Conservation (phyloP, 2,329 filamentous ascomycete genomes). For the Samsoniella hepiali region DNA sequence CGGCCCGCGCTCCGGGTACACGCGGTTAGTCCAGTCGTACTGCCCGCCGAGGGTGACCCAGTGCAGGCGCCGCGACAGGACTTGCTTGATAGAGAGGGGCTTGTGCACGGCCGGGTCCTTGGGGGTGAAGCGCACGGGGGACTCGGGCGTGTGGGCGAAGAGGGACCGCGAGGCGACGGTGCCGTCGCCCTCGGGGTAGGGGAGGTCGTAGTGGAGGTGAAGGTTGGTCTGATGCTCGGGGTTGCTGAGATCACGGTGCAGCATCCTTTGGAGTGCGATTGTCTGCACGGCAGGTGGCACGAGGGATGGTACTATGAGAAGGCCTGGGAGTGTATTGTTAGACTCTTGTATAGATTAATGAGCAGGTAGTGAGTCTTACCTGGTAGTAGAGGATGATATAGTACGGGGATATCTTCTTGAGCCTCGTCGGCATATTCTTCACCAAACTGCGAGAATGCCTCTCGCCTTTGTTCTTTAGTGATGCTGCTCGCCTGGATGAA, state of each 20-base stretch:
- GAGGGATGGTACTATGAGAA: slow-evolving; percentile 73
- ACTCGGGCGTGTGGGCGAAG: slow-evolving; percentile 49
- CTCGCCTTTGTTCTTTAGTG: slow-evolving; percentile 38
- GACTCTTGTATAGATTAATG: not conserved
- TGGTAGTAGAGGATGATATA: slow-evolving; percentile 64
- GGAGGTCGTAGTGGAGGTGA: slow-evolving; percentile 74
- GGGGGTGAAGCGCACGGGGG: slow-evolving; percentile 58
- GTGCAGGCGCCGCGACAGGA: slow-evolving; percentile 76
- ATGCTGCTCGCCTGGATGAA: slow-evolving; percentile 48
- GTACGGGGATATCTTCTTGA: slow-evolving; percentile 47
- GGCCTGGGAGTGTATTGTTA: slow-evolving; percentile 50
- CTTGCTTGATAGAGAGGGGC: slow-evolving; percentile 63
- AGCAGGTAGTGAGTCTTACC: slow-evolving; percentile 45
- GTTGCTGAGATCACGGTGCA: slow-evolving; percentile 74
- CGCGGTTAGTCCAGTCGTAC: slow-evolving; percentile 90
- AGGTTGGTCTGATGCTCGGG: slow-evolving; percentile 81
- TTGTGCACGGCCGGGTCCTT: slow-evolving; percentile 73
- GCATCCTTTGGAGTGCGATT: slow-evolving; percentile 65
- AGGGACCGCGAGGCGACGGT: slow-evolving; percentile 42
- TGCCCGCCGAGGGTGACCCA: slow-evolving; percentile 95
- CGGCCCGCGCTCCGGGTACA: slow-evolving; percentile 61
- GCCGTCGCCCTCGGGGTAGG: slow-evolving; percentile 45
- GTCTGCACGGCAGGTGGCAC: slow-evolving; percentile 68
- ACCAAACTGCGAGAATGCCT: slow-evolving; percentile 43
- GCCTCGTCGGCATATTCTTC: slow-evolving; percentile 31